These are phyloP conservation scores for Stentor coeruleus DNA, from an alignment of 73 alveolate genomes.

Conservation along the genomic window DNA sequence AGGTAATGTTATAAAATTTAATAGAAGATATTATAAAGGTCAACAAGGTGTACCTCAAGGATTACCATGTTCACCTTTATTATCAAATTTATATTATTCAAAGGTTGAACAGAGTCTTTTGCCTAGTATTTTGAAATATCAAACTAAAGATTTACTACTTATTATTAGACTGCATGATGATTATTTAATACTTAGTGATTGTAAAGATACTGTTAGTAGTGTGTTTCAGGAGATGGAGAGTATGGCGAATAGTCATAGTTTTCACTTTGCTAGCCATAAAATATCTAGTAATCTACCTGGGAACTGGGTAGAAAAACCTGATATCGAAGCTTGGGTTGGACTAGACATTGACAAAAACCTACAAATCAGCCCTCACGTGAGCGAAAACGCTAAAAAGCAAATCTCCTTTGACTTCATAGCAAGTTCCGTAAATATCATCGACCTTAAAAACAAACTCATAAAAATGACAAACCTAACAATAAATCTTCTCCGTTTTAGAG, in stretches of 20 bases:
- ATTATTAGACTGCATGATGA: conserved; percentile 18
- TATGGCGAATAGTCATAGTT: neutral
- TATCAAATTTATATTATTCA: conserved; percentile 9
- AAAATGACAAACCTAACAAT: conserved; percentile 18
- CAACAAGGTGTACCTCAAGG: conserved; percentile 10
- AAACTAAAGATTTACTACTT: neutral
- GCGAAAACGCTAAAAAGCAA: neutral
- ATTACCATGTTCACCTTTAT: conserved; percentile 5
- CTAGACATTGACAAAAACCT: neutral
- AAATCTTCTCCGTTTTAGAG: neutral
- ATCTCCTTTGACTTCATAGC: neutral
- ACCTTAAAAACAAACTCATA: neutral
- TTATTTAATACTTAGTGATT: neutral
- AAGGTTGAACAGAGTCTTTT: neutral
- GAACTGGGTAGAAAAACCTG: neutral
- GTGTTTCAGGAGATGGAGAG: neutral
- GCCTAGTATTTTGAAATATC: neutral
- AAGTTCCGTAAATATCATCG: neutral
- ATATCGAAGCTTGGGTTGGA: conserved; percentile 20
- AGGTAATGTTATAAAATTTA: conserved; percentile 11
- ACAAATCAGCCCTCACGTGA: neutral
- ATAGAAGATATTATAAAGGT: conserved; percentile 3
- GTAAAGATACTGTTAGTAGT: neutral
- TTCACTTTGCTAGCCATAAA: neutral
- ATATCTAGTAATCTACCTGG: neutral